Conservation (phyloP, 768 basidiomycete genomes). For the Cystofilobasidium capitatum region DNA sequence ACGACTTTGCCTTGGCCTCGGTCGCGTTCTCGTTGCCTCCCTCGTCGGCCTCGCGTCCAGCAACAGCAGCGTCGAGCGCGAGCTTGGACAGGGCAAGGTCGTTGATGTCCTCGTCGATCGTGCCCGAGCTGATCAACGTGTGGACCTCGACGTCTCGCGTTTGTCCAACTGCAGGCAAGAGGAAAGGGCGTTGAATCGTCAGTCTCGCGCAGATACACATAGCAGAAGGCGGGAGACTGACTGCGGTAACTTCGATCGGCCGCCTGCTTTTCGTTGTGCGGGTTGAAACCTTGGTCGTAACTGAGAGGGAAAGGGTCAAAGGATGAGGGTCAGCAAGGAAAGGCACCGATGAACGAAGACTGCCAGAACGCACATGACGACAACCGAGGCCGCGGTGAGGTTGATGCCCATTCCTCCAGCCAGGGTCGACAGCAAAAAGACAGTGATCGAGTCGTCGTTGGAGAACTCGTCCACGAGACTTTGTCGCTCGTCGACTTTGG, state of each 20-base stretch:
- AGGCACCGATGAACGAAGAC: not conserved
- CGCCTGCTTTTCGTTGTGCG: slow-evolving; percentile 87
- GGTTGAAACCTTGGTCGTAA: slow-evolving; percentile 95
- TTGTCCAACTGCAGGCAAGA: slow-evolving; percentile 58
- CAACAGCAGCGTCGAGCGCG: slow-evolving; percentile 85
- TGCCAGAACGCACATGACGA: slow-evolving; percentile 54
- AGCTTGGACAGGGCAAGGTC: slow-evolving; percentile 80
- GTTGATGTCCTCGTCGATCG: slow-evolving; percentile 74
- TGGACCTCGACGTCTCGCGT: slow-evolving; percentile 42
- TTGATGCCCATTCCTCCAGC: slow-evolving; percentile 72
- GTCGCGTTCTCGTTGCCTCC: slow-evolving; percentile 51
- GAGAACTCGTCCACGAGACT: slow-evolving; percentile 92
- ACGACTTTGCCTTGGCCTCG: slow-evolving; percentile 74
- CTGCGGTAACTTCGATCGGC: slow-evolving; percentile 87
- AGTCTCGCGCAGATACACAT: not conserved
- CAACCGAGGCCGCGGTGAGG: slow-evolving; percentile 86
- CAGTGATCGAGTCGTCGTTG: slow-evolving; percentile 69
- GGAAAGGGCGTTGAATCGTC: not conserved
- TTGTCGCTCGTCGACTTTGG: slow-evolving; percentile 86
- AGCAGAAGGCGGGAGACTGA: not conserved
- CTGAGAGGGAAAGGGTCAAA: slow-evolving; percentile 6
- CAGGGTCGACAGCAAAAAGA: slow-evolving; percentile 85
- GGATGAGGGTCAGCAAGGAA: not conserved
- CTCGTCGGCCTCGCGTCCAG: slow-evolving; percentile 50
- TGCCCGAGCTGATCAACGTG: slow-evolving; percentile 23